Evolutionary conservation across 257 asterid species (phyloP).

Genomic region (Scutellaria galericulata): DNA sequence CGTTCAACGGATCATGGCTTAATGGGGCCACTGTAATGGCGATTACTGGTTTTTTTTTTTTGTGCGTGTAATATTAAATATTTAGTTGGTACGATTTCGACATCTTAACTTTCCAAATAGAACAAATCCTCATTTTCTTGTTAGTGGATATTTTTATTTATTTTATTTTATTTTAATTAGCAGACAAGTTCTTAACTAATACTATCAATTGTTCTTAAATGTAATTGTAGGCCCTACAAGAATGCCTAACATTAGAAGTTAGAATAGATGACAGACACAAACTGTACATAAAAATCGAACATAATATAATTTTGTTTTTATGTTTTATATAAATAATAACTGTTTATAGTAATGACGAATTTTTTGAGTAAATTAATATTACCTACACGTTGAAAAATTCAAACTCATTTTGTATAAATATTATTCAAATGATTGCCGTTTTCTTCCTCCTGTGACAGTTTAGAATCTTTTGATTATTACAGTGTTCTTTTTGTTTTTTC

Average conservation of each 20-base stretch:
- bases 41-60: neutral
- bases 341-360: too few relatives aligned
- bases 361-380: too few relatives aligned
- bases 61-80: neutral
- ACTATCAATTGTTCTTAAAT: neutral
- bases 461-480: too few relatives aligned
- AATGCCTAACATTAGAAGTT: neutral
- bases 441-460: too few relatives aligned
- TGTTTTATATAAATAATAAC: too few relatives aligned
- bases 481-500: too few relatives aligned
- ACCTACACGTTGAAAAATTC: too few relatives aligned
- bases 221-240: neutral
- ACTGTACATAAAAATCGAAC: neutral
- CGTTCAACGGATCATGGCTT: slow-evolving; percentile 22
- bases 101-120: slow-evolving; percentile 10
- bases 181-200: slow-evolving; percentile 7
- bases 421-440: too few relatives aligned
- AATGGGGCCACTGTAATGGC: neutral
- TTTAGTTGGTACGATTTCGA: slow-evolving; percentile 17
- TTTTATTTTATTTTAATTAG: neutral
- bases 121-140: neutral
- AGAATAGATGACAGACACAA: neutral
- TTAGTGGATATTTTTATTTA: neutral
- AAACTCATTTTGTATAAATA: too few relatives aligned
- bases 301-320: too few relatives aligned